Conservation (phyloP, 2,329 filamentous ascomycete genomes). For the Botryotinia globosa region DNA sequence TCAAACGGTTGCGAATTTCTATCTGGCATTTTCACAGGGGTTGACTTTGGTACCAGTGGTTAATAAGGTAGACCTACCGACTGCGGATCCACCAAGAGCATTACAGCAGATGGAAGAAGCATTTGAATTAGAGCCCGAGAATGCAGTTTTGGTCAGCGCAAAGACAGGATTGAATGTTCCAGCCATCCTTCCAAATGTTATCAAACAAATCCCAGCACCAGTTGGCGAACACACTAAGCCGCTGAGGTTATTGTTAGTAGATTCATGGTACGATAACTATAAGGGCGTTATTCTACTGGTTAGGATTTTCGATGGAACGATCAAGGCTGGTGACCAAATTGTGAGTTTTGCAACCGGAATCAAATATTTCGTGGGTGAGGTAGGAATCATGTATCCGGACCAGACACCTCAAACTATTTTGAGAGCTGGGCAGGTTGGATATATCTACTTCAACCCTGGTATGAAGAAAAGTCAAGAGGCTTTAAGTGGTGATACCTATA, state of each 20-base stretch:
- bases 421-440: conserved; percentile 91
- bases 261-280: conserved; percentile 98
- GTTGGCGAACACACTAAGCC: conserved; percentile 70
- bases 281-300: conserved; percentile 90
- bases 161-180: conserved; percentile 91
- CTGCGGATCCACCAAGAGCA: conserved; percentile 82
- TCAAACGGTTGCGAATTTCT: conserved; percentile 98
- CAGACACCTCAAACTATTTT: conserved; percentile 78
- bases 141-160: conserved; percentile 77
- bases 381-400: conserved; percentile 92
- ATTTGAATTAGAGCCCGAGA: conserved; percentile 81
- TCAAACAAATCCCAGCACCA: conserved; percentile 80
- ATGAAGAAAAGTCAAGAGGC: conserved; percentile 98
- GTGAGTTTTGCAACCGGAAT: conserved; percentile 82
- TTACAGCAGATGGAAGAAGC: conserved; percentile 80
- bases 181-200: conserved; percentile 77
- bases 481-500: conserved; percentile 94
- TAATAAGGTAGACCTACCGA: conserved; percentile 93
- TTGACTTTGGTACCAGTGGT: conserved; percentile 84
- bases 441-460: conserved; percentile 94
- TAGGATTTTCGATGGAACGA: conserved; percentile 81
- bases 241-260: conserved; percentile 81
- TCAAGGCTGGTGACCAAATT: conserved; percentile 81
- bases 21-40: conserved; percentile 90
- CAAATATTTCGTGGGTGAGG: conserved; percentile 91